A percentile compares a stretch with the other conserved stretches of the same genome.
phyloP scores from a whole-genome alignment of 1,139 yeast genomes.

The Yamadazyma atlantica region DNA sequence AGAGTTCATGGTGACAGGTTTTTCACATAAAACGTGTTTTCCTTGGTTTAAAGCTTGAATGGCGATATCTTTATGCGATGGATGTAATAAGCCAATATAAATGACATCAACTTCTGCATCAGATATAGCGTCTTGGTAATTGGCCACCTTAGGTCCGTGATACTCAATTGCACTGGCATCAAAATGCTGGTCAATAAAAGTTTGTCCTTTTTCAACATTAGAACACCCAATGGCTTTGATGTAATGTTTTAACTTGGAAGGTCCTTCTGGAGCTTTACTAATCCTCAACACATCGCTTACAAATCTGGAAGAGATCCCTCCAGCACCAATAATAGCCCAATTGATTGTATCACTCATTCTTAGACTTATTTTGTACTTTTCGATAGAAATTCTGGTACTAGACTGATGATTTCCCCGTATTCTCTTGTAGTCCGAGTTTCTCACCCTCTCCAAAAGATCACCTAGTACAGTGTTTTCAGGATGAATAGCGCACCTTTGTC shows the following conservation, averaged over 20 bases:
- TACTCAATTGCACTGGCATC: neutral
- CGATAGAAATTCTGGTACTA: no score
- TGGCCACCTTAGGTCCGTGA: constrained; percentile 14
- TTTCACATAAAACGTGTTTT: constrained; percentile 58
- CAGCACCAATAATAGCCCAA: constrained; percentile 10
- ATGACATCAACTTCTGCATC: constrained; percentile 50
- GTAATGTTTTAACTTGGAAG: constrained; percentile 4
- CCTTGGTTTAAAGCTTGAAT: constrained; percentile 50
- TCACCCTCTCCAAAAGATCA: no score
- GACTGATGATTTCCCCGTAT: no score
- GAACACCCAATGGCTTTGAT: constrained; percentile 28
- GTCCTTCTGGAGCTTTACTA: constrained; percentile 1
- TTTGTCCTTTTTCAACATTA: constrained; percentile 23
- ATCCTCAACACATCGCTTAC: constrained; percentile 3
- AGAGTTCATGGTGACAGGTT: constrained; percentile 56
- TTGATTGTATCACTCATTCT: constrained; percentile 1
- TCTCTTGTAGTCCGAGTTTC: no score
- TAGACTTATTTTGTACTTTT: no score
- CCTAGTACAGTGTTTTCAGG: no score
- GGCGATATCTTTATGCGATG: constrained; percentile 50
- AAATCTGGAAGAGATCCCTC: constrained; percentile 5
- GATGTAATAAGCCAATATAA: constrained; percentile 62
- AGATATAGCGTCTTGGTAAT: constrained; percentile 36
- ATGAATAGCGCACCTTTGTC: no score
- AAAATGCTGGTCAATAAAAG: constrained; percentile 16